Evolutionary conservation across 2,329 filamentous ascomycete genomes (phyloP).

Genomic region (Cercospora nicotianae): DNA sequence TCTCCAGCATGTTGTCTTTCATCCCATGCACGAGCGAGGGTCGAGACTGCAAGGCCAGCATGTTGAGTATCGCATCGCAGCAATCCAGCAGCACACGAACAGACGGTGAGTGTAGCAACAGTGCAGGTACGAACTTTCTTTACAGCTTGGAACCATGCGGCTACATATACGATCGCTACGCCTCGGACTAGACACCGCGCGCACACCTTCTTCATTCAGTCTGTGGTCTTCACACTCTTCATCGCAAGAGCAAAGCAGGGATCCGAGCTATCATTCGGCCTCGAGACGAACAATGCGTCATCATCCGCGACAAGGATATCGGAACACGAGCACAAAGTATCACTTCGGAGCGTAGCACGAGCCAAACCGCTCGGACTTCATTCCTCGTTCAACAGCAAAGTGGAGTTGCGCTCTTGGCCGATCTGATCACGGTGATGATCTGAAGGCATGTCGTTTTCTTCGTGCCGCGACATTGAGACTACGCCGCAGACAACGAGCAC

Average conservation of each 20-base stretch:
- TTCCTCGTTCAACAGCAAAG: neutral
- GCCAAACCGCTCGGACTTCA: neutral
- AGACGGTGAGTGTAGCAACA: neutral
- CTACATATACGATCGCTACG: neutral
- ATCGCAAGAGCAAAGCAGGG: neutral
- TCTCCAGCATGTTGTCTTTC: neutral
- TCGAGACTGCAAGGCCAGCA: neutral
- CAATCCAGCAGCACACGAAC: neutral
- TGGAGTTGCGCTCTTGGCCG: neutral
- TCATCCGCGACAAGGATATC: neutral
- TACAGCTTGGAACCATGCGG: neutral
- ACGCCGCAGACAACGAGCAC: neutral
- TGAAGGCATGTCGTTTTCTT: neutral
- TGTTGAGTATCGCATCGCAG: neutral
- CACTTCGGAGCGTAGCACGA: neutral
- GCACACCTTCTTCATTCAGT: neutral
- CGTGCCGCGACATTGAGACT: neutral
- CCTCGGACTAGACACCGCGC: neutral
- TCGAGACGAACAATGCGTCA: neutral
- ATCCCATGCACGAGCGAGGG: neutral
- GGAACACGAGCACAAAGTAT: neutral
- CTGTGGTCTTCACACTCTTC: neutral
- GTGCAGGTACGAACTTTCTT: neutral
- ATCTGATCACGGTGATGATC: neutral
- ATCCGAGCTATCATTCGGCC: neutral